phyloP scores from a whole-genome alignment of 179 eudicot genomes.

The Gypsophila paniculata region DNA sequence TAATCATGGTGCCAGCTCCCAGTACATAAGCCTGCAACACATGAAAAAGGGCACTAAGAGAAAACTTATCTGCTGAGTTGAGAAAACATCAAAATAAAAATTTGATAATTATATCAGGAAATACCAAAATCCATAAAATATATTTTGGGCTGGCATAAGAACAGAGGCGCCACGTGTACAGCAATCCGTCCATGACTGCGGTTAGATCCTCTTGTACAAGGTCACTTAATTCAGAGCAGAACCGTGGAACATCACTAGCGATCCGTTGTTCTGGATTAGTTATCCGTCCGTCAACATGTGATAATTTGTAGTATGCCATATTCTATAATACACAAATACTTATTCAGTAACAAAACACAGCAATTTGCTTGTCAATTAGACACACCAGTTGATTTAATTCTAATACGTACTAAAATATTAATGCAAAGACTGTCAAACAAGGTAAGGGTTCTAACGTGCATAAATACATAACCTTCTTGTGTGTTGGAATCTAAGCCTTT shows the following conservation, averaged over 20 bases:
- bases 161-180: conserved; percentile 97
- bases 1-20: conserved; percentile 86
- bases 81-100: background rate
- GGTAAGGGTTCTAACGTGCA: background rate
- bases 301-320: conserved; percentile 93
- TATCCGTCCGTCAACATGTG: conserved; percentile 94
- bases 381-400: background rate
- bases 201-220: conserved; percentile 92
- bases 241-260: conserved; percentile 94
- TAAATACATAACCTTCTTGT: background rate
- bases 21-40: conserved; percentile 77
- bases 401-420: background rate
- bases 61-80: conserved; percentile 6
- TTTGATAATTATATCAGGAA: background rate
- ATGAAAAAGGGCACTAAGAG: conserved; percentile 18
- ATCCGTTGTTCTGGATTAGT: conserved; percentile 91
- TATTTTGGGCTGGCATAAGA: conserved; percentile 98
- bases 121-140: conserved; percentile 90
- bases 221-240: conserved; percentile 92
- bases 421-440: background rate
- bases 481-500: background rate
- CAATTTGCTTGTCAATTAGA: background rate
- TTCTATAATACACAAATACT: conserved; percentile 47
- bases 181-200: conserved; percentile 87
- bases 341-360: conserved; percentile 18